Base-by-base conservation (phyloP, 140 eudicot genomes). In the Senecio squalidus region DNA sequence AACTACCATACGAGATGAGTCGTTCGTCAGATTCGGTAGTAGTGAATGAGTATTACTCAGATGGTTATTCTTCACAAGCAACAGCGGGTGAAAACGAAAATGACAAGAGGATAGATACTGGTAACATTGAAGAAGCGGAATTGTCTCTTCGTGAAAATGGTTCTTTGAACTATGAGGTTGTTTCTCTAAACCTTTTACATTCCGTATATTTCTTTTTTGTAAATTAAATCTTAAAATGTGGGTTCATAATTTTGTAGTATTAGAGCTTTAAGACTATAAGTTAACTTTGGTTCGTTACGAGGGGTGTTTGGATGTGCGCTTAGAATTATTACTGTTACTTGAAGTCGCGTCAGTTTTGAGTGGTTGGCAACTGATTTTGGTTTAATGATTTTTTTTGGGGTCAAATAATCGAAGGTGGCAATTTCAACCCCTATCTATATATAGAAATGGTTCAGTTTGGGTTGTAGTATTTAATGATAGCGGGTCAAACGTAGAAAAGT, bases 101-200 rank as follows among this genome's bases (percentile, higher is more conserved):
- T 39, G 89, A 83, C 40, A 78, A 62, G 63, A 84, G 62, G 76
- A 78, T 67, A 20, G 98, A 91, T 59, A 79, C 84, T 21, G 86
- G 94, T 61, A 84, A 86, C 64, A 84, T 91, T 39, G 96, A 86
- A 74, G 95, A 91, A 87, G 98, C 98, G 0, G 98, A 91, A 56
- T 76, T 80, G 22, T 86, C 98, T 67, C 72, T 91, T 62, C 94
- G 98, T 18, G 98, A 86, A 71, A 91, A 83, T 29, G 94, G 96
- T 72, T 69, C 77, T 62, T 69, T 91, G 45, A 91, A 91, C 39
- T 87, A 71, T 16, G 98, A 91, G 98, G 98, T 91, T 55, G 56
- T 52, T 75, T 46, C 22, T 70, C 41, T 66, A 33, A 43, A 14
- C 53, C 24, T 43, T 70, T 1, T 16, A 58, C 25, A 9, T 58